Base-by-base conservation (phyloP, 2,329 filamentous ascomycete species). In the Ampelomyces quisqualis region DNA sequence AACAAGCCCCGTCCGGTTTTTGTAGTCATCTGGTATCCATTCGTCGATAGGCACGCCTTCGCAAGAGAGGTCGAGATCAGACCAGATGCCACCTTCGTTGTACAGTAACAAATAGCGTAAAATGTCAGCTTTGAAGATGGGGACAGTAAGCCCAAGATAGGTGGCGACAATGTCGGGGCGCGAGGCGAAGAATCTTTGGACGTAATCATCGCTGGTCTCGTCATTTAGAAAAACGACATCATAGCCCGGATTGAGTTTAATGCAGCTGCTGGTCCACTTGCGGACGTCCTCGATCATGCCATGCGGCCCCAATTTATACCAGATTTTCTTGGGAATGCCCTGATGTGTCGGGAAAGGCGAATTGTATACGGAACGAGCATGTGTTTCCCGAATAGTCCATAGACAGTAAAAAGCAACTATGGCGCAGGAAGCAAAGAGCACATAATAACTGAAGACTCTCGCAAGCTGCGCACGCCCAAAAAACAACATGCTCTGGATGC, bases 121-220 rank as follows among this genome's bases (percentile, higher is more conserved):
- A n/a, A 73, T 57, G 44, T 74, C 71, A 4, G 70, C 71, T 40
- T 65, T 64, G 14, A 72, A 49, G 23, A 72, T 72, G 1, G 67
- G 63, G 7, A 71, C 55, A 2, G 54, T 43, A n/a, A 73, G 48
- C 0, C 49, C 44, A 23, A 63, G 50, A 39, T 67, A 72, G 5
- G 50, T 55, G 3, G 67, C 53, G 18, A 73, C 55, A 20, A 73
- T 68, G 32, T 72, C 67, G 0, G 68, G 66, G 22, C 65, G 62
- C 6, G 49, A 49, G 2, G 59, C 34, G 38, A 65, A 74, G 6
- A 60, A 39, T 1, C 53, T 51, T 7, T 52, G 44, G 1, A 73
- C 66, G 26, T 64, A 72, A 2, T 42, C 45, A 15, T 65, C 59
- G n/a, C 50, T 47, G 9, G 51, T 42, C 21, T 37, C 44, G 32